phyloP scores from a whole-genome alignment of 179 eudicot species.

The Silene coronaria region DNA sequence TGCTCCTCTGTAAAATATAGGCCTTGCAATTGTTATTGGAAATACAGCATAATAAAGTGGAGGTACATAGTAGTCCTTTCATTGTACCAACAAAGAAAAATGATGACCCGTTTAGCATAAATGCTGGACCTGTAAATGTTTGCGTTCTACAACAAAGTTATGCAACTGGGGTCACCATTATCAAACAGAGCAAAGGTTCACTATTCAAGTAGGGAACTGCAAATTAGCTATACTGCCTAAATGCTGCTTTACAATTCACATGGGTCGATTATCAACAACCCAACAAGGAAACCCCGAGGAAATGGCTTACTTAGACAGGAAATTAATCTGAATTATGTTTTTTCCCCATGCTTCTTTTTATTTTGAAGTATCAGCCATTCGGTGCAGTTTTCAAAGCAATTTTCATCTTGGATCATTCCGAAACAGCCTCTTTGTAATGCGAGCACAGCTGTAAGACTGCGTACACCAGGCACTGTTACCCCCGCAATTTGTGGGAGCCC shows the following conservation, averaged over 20 bases:
- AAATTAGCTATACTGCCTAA: neutral
- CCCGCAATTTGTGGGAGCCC: too few species aligned
- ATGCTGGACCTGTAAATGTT: neutral
- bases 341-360: neutral
- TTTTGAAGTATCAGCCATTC: too few species aligned
- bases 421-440: too few species aligned
- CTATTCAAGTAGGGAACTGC: neutral
- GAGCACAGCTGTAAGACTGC: too few species aligned
- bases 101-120: slow-evolving; percentile 2
- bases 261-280: neutral
- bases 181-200: neutral
- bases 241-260: neutral
- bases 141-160: neutral
- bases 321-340: neutral
- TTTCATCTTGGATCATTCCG: too few species aligned
- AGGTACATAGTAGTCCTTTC: too few species aligned
- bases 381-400: too few species aligned
- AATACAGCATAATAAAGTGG: too few species aligned
- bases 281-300: neutral
- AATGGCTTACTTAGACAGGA: neutral
- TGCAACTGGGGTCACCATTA: slow-evolving; percentile 1
- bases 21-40: too few species aligned
- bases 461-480: too few species aligned
- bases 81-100: neutral
- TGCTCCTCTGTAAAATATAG: neutral